Evolutionary conservation across 352 stramenopile species (phyloP), one percentile per base, ranked within the genome.

Genomic region (Globisporangium heterothallicum): DNA sequence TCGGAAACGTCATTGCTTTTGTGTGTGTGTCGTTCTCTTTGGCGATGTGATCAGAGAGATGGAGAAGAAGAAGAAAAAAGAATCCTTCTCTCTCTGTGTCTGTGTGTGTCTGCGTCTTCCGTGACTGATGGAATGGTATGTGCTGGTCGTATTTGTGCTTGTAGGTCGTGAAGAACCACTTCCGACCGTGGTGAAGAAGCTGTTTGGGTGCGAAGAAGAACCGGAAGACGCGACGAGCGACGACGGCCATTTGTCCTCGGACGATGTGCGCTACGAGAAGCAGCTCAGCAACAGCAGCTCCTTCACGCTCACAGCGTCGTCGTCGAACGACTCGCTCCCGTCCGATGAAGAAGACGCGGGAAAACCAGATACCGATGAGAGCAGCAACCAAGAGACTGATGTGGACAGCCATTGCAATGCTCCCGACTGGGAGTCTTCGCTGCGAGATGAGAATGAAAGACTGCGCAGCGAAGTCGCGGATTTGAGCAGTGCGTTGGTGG

Each of bases 401-500:
- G 35, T n/a, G 16, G 0, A 8, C n/a, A 9, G 14, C 13, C 32
- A 49, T 38, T 13, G 3, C 12, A 44, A 6, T 13, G 6, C 26
- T 44, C 14, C 18, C 6, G 66, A 72, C 3, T 44, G 60, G 49
- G 57, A 66, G 54, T 38, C 53, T 29, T 14, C 29, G 45, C 62
- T 90, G 4, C 56, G 49, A 8, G 51, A 49, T 1, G 60, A 56
- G n/a, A 88, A 86, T 53, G 67, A 77, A 25, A 56, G 70, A 22
- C 61, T 94, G 42, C 70, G 68, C 7, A 47, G 43, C 36, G 54
- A 87, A 26, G 66, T 90, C 18, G 71, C 71, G 1, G 81, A 94
- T 46, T 69, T 94, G 27, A 75, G 64, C 5, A 80, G 78, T 16
- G 78, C 81, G 18, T 58, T 94, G 21, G 70, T 88, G 36, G 81